Evolutionary conservation across 2,329 filamentous ascomycete species (phyloP).

Genomic region (Colletotrichum ledebouriae): DNA sequence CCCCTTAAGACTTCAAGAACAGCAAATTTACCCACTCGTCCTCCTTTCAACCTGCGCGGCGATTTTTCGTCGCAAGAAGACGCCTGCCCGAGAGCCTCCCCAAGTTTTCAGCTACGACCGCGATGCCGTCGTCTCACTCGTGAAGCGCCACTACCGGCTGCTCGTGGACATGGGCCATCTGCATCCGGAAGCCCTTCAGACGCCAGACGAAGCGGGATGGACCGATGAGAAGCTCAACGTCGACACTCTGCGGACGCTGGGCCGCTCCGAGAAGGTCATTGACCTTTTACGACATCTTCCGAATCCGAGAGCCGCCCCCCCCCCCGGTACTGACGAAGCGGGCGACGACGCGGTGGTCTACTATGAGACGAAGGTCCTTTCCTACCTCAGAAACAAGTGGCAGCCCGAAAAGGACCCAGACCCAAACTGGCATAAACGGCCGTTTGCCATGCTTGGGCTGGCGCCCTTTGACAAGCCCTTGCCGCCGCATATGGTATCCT

Average conservation of each 20-base stretch:
- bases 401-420: constrained; percentile 14
- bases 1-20: neutral
- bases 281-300: constrained; percentile 33
- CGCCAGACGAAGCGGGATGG: constrained; percentile 28
- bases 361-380: constrained; percentile 16
- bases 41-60: neutral
- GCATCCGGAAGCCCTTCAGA: constrained; percentile 14
- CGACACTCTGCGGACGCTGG: constrained; percentile 20
- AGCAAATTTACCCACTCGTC: neutral
- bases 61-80: constrained; percentile 26
- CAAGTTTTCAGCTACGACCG: constrained; percentile 22
- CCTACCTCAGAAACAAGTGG: constrained; percentile 30
- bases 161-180: constrained; percentile 34
- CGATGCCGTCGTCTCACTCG: constrained; percentile 6
- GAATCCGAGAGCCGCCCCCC: constrained; percentile 13
- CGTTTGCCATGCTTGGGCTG: constrained; percentile 15
- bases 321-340: constrained; percentile 11
- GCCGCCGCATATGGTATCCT: constrained; percentile 23
- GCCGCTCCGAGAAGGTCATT: constrained; percentile 25
- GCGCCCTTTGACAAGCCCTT: constrained; percentile 22
- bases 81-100: constrained; percentile 8
- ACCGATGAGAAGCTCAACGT: constrained; percentile 23
- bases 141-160: constrained; percentile 29
- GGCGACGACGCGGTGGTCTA: constrained; percentile 18
- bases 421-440: constrained; percentile 14